Evolutionary conservation across 1,284 basidiomycete species (phyloP).

Genomic region (Inonotus obliquus): DNA sequence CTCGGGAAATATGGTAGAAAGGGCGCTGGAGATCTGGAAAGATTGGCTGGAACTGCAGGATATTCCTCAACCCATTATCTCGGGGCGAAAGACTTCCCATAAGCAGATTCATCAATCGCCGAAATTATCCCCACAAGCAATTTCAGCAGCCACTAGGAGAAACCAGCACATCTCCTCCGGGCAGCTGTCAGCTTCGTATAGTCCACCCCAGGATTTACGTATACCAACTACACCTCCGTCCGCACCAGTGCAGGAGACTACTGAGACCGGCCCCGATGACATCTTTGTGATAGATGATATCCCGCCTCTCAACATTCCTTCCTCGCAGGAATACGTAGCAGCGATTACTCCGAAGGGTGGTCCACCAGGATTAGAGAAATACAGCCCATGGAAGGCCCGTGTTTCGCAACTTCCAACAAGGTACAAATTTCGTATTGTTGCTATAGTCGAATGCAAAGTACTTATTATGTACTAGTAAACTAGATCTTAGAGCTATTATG

Average conservation of each 20-base stretch:
- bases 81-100: slow-evolving; percentile 29
- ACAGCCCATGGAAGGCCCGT: slow-evolving; percentile 17
- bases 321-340: slow-evolving; percentile 23
- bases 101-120: slow-evolving; percentile 39
- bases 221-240: slow-evolving; percentile 18
- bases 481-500: slow-evolving; percentile 84
- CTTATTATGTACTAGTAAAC: slow-evolving; percentile 32
- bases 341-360: slow-evolving; percentile 31
- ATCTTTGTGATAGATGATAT: slow-evolving; percentile 66
- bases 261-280: slow-evolving; percentile 35
- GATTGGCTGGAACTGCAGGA: slow-evolving; percentile 83
- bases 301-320: slow-evolving; percentile 18
- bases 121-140: slow-evolving; percentile 42
- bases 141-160: slow-evolving; percentile 15
- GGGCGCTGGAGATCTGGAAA: slow-evolving; percentile 59
- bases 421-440: slow-evolving; percentile 35
- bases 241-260: slow-evolving; percentile 14
- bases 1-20: slow-evolving; percentile 49
- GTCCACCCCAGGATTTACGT: slow-evolving; percentile 31
- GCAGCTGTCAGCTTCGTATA: slow-evolving; percentile 27
- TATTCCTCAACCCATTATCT: slow-evolving; percentile 62
- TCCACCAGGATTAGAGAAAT: background rate
- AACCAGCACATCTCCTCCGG: slow-evolving; percentile 18
- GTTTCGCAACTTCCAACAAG: slow-evolving; percentile 19
- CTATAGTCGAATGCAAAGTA: slow-evolving; percentile 33